Evolutionary conservation across 257 asterid genomes (phyloP), one percentile per base, ranked within the genome.

Genomic region (Jaltomata sinuosa): DNA sequence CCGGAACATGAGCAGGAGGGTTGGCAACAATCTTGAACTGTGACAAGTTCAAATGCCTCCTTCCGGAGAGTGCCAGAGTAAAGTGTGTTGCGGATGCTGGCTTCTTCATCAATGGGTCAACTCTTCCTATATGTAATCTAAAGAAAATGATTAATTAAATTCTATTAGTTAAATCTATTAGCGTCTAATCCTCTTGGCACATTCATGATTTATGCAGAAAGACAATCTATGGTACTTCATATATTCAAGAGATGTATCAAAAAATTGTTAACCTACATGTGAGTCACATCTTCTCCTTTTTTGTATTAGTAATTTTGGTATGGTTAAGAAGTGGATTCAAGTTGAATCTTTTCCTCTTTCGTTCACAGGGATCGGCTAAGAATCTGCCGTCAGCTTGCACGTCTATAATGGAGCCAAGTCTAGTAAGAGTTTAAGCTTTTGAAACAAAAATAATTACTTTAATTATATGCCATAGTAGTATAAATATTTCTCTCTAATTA

Each of bases 1-100:
- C 97, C 3, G 99, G 98, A 85, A 91, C 97, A 85, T 95, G 98
- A 0, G 98, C 99, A 15, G 98, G 98, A 84, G 99, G 98, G 47
- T 88, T 94, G 84, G 61, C 97, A 8, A 84, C 99, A 19, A 93
- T 67, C 7, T 95, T 94, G 55, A 88, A 95, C 67, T 95, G 98
- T 22, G 99, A 95, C 82, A 88, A 31, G 15, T 95, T 95, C 88
- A 91, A 77, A 72, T 42, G 93, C 57, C 91, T 91, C 40, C 76
- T 95, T 61, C 98, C 99, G 1, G 3, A 8, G 5, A 47, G 64
- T 36, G 62, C 94, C 32, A 95, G 85, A 55, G 97, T 95, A 22
- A 95, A 95, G 87, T 95, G 99, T 85, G 86, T 95, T 32, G 90
- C 97, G 1, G 98, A 91, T 85, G 92, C 98, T n/a, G 99, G 97